phyloP scores from a whole-genome alignment of 2,329 filamentous ascomycete genomes.

The Aspergillus fischeri region DNA sequence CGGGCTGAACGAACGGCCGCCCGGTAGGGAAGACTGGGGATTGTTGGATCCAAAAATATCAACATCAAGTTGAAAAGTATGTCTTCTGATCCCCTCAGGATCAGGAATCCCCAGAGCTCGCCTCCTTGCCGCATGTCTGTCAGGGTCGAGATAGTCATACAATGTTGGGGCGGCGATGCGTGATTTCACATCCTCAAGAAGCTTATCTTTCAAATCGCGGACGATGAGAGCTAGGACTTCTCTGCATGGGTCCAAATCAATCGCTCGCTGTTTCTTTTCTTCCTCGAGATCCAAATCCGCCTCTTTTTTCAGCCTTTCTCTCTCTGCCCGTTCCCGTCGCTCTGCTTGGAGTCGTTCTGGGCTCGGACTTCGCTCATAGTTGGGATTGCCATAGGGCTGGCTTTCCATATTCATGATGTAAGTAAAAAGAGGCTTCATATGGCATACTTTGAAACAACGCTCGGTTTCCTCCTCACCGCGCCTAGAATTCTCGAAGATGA shows the following conservation, averaged over 20 bases:
- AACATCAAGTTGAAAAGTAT: conserved; percentile 52
- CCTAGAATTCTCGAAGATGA: conserved; percentile 78
- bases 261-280: conserved; percentile 81
- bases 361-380: conserved; percentile 52
- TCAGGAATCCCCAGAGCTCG: conserved; percentile 73
- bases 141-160: conserved; percentile 76
- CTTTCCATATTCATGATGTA: conserved; percentile 91
- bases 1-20: conserved; percentile 36
- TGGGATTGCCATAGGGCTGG: conserved; percentile 63
- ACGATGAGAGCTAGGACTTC: conserved; percentile 78
- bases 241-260: conserved; percentile 82
- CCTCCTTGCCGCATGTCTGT: conserved; percentile 73
- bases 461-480: conserved; percentile 75
- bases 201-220: conserved; percentile 76
- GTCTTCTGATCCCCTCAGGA: conserved; percentile 57
- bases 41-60: conserved; percentile 64
- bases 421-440: conserved; percentile 82
- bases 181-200: conserved; percentile 83
- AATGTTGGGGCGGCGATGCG: conserved; percentile 79
- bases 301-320: conserved; percentile 63
- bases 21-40: conserved; percentile 38
- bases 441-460: conserved; percentile 71
- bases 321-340: conserved; percentile 59
- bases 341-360: conserved; percentile 44
- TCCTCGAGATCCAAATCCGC: conserved; percentile 80